Conservation (phyloP, 495 filamentous ascomycete genomes). For the Penicillium samsonianum region DNA sequence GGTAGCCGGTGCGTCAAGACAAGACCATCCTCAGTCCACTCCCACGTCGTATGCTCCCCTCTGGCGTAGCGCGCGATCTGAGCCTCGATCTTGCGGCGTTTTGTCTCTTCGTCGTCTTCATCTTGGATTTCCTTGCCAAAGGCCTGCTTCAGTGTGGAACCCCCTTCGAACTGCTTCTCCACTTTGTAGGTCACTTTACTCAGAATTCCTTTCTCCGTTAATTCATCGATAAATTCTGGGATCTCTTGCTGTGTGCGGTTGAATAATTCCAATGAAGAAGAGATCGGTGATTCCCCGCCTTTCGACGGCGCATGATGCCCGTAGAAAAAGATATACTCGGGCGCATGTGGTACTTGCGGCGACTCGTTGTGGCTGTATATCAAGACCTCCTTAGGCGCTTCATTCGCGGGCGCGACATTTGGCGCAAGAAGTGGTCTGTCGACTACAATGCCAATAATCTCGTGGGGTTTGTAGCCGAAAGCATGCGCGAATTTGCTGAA, state of each 20-base stretch:
- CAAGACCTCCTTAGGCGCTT: conserved; percentile 50
- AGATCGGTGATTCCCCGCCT: conserved; percentile 55
- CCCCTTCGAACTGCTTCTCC: conserved; percentile 45
- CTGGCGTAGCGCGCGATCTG: conserved; percentile 50
- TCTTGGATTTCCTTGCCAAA: conserved; percentile 53
- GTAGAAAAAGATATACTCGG: conserved; percentile 57
- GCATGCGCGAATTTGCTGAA: conserved; percentile 57
- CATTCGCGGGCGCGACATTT: conserved; percentile 56
- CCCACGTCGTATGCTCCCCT: conserved; percentile 44
- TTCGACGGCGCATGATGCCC: conserved; percentile 33
- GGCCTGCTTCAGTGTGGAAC: conserved; percentile 53
- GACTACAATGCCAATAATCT: conserved; percentile 58
- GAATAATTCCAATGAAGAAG: conserved; percentile 54
- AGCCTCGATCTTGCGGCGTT: conserved; percentile 48
- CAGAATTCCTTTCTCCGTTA: conserved; percentile 48
- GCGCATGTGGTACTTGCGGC: conserved; percentile 53
- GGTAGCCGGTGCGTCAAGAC: conserved; percentile 47
- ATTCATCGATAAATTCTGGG: conserved; percentile 48
- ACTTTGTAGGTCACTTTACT: conserved; percentile 49
- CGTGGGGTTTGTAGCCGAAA: conserved; percentile 55
- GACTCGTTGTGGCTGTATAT: conserved; percentile 60
- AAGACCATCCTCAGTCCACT: conserved; percentile 48
- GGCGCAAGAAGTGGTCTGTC: conserved; percentile 50
- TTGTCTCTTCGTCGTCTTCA: conserved; percentile 45
- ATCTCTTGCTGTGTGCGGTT: conserved; percentile 46